Percentiles rank a stretch among this genome's conserved stretches.
Conservation (phyloP, 2,329 filamentous ascomycete species). For the Aspergillus amoenus region DNA sequence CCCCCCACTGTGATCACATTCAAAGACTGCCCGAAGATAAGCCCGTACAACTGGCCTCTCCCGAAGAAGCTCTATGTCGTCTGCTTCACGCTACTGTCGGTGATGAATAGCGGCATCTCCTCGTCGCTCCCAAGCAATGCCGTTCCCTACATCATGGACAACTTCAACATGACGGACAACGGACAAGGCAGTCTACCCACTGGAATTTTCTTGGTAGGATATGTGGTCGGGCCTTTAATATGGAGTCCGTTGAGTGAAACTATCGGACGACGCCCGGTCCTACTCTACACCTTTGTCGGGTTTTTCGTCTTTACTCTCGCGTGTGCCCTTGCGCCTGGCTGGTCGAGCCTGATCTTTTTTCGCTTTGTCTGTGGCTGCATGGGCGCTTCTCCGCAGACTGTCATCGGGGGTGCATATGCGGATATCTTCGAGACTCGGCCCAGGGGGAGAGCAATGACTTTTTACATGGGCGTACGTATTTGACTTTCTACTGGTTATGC, state of each 20-base stretch:
- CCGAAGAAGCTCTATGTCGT: conserved; percentile 31
- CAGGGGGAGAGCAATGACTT: conserved; percentile 39
- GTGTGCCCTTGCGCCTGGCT: conserved; percentile 45
- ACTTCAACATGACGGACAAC: conserved; percentile 29
- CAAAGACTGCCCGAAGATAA: conserved; percentile 20
- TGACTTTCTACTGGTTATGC: background rate
- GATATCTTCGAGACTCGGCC: conserved; percentile 43
- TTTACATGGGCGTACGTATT: conserved; percentile 41
- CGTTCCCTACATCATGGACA: conserved; percentile 34
- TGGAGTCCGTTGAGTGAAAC: conserved; percentile 47
- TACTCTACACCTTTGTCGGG: conserved; percentile 52
- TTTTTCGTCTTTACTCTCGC: conserved; percentile 43
- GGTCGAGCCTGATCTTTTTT: conserved; percentile 42
- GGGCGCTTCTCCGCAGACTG: conserved; percentile 43
- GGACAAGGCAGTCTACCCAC: conserved; percentile 36
- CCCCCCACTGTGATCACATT: conserved; percentile 24
- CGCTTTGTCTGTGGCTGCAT: conserved; percentile 43
- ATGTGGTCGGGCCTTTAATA: conserved; percentile 41
- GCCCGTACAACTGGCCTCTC: conserved; percentile 29
- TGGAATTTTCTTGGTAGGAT: conserved; percentile 39
- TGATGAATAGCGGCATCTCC: conserved; percentile 40
- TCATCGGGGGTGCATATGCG: conserved; percentile 47
- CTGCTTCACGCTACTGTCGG: conserved; percentile 24
- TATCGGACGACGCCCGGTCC: conserved; percentile 39
- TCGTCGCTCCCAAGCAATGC: conserved; percentile 41